Evolutionary conservation across 2,329 filamentous ascomycete genomes (phyloP).

Genomic region (Cryphonectria japonica): DNA sequence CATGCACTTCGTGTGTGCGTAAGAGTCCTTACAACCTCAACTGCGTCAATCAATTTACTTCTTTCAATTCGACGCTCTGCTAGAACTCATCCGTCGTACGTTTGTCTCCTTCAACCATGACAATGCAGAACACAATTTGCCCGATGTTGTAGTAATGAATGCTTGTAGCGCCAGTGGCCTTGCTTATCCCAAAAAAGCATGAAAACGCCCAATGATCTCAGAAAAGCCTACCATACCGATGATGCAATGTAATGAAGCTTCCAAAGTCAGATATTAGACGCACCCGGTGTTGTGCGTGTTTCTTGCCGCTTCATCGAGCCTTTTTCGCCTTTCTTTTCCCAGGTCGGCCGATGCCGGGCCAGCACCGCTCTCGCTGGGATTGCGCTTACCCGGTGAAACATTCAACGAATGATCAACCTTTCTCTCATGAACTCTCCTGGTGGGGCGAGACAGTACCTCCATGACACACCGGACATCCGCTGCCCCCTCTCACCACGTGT

Average conservation of each 20-base stretch:
- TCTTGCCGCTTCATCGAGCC: not conserved
- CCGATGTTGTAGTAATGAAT: slow-evolving; percentile 11
- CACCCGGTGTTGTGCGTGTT: not conserved
- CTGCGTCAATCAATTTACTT: not conserved
- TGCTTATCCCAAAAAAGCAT: slow-evolving; percentile 2
- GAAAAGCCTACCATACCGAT: not conserved
- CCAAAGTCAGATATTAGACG: slow-evolving; percentile 3
- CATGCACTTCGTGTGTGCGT: not conserved
- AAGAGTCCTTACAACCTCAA: not conserved
- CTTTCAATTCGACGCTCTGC: not conserved
- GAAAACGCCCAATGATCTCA: not conserved
- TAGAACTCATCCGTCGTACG: slow-evolving; percentile 1
- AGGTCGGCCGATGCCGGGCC: not conserved
- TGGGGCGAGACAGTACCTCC: not conserved
- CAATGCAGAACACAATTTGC: slow-evolving; percentile 4
- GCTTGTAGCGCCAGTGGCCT: not conserved
- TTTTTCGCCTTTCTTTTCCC: not conserved
- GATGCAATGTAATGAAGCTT: not conserved
- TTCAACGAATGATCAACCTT: not conserved
- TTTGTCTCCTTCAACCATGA: slow-evolving; percentile 4
- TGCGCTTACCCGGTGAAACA: not conserved
- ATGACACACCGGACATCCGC: not conserved
- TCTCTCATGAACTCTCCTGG: not conserved
- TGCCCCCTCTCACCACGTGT: slow-evolving; percentile 8
- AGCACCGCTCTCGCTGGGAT: not conserved